These are phyloP conservation scores for Rachicladosporium sp. DNA, from an alignment of 2,329 filamentous ascomycete genomes.

Conservation along the genomic window DNA sequence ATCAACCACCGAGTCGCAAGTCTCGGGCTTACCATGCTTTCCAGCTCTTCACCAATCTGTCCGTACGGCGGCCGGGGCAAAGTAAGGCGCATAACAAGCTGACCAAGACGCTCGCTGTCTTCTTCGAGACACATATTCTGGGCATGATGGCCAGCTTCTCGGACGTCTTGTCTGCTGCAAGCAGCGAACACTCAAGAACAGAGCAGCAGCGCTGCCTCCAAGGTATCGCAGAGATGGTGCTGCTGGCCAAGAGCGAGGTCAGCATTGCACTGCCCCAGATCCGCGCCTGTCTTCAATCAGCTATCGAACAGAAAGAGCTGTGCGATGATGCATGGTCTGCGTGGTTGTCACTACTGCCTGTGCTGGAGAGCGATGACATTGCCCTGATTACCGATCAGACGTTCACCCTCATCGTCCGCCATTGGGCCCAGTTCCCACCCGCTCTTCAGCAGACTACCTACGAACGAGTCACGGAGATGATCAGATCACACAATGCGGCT, in stretches of 20 bases:
- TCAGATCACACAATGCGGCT: slow-evolving; percentile 49
- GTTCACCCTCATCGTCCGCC: slow-evolving; percentile 71
- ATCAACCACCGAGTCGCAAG: slow-evolving; percentile 43
- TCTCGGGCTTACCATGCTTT: slow-evolving; percentile 36
- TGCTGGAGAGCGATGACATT: slow-evolving; percentile 67
- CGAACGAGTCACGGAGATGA: slow-evolving; percentile 50
- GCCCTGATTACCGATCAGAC: slow-evolving; percentile 74
- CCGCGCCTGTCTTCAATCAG: slow-evolving; percentile 80
- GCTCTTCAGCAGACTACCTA: slow-evolving; percentile 48
- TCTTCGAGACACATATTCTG: slow-evolving; percentile 72
- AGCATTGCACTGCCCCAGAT: slow-evolving; percentile 81
- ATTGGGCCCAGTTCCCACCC: slow-evolving; percentile 60
- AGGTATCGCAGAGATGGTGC: slow-evolving; percentile 80
- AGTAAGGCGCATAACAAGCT: slow-evolving; percentile 35
- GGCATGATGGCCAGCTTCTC: slow-evolving; percentile 78
- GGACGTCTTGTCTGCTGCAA: slow-evolving; percentile 57
- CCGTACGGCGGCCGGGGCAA: slow-evolving; percentile 34
- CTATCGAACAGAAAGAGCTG: slow-evolving; percentile 62
- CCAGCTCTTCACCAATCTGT: slow-evolving; percentile 33
- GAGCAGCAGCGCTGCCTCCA: slow-evolving; percentile 70
- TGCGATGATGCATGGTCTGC: slow-evolving; percentile 67
- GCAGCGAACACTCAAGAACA: slow-evolving; percentile 7
- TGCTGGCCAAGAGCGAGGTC: slow-evolving; percentile 58
- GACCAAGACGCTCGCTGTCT: slow-evolving; percentile 52
- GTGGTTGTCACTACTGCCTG: slow-evolving; percentile 67